These are phyloP conservation scores for Aspergillus olivimuriae DNA, from an alignment of 495 filamentous ascomycete genomes.

Conservation along the genomic window DNA sequence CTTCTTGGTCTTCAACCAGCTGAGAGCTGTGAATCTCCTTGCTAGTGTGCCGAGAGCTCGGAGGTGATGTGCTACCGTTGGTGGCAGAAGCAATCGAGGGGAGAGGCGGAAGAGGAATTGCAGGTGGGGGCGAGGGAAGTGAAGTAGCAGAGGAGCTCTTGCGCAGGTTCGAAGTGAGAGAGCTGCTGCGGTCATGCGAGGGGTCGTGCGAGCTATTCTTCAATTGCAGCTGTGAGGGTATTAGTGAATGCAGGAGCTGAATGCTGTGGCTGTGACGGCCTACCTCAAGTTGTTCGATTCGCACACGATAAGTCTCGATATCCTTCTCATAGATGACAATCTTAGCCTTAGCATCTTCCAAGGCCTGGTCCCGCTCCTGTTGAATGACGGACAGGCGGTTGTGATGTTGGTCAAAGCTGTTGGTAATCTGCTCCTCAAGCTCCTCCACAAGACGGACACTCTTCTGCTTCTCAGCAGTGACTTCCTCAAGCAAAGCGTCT, in stretches of 20 bases:
- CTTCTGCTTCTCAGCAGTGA: conserved; percentile 64
- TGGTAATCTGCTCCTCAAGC: conserved; percentile 93
- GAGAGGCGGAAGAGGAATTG: conserved; percentile 75
- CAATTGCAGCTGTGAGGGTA: conserved; percentile 29
- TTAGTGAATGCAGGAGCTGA: too few species aligned
- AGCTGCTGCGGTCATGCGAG: conserved; percentile 65
- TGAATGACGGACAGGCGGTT: conserved; percentile 71
- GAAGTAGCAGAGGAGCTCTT: conserved; percentile 80
- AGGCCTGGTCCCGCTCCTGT: conserved; percentile 44
- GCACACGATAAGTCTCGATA: conserved; percentile 44
- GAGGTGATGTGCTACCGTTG: conserved; percentile 39
- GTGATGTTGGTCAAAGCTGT: conserved; percentile 89
- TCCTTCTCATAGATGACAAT: conserved; percentile 42
- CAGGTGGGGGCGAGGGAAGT: conserved; percentile 90
- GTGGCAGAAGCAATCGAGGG: conserved; percentile 35
- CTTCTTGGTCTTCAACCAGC: conserved; percentile 79
- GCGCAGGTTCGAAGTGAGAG: conserved; percentile 68
- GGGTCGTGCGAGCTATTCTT: conserved; percentile 36
- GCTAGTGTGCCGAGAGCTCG: conserved; percentile 61
- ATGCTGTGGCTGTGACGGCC: too few species aligned
- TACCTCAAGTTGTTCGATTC: conserved; percentile 47
- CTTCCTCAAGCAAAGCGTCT: conserved; percentile 50
- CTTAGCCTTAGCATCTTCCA: conserved; percentile 42
- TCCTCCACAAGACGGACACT: conserved; percentile 88
- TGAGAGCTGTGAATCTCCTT: conserved; percentile 71